phyloP scores from a whole-genome alignment of 2,329 filamentous ascomycete species.

The Neofusicoccum cordaticola region DNA sequence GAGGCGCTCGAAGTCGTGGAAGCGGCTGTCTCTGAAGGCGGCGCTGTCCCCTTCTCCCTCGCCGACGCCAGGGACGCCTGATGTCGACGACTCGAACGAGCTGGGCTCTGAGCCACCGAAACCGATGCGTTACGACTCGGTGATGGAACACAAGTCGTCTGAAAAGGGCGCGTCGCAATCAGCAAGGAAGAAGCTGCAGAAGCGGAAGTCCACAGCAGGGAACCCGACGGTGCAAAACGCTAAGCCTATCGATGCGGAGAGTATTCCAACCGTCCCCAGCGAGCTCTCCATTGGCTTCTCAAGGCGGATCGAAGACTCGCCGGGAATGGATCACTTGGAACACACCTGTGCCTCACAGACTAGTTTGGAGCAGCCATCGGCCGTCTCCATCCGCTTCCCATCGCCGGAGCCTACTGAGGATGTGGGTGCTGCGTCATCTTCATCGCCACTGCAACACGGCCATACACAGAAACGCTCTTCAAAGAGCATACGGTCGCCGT shows the following conservation, averaged over 20 bases:
- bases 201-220: constrained; percentile 28
- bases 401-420: constrained; percentile 12
- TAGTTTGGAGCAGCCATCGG: constrained; percentile 17
- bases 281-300: constrained; percentile 36
- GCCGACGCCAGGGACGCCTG: not conserved
- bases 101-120: not conserved
- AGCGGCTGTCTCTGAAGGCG: not conserved
- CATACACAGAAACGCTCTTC: not conserved
- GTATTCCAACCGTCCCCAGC: constrained; percentile 33
- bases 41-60: not conserved
- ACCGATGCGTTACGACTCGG: constrained; percentile 7
- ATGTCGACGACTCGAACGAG: not conserved
- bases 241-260: constrained; percentile 28
- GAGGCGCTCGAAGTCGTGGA: constrained; percentile 12
- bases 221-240: constrained; percentile 32
- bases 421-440: not conserved
- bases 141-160: not conserved
- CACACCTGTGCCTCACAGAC: constrained; percentile 33
- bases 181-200: constrained; percentile 24
- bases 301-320: constrained; percentile 32
- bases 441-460: not conserved
- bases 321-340: constrained; percentile 37
- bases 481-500: not conserved
- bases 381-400: constrained; percentile 21
- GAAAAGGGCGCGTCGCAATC: not conserved